Evolutionary conservation across 306 rosid genomes (phyloP).

Genomic region (Quercus parvula): DNA sequence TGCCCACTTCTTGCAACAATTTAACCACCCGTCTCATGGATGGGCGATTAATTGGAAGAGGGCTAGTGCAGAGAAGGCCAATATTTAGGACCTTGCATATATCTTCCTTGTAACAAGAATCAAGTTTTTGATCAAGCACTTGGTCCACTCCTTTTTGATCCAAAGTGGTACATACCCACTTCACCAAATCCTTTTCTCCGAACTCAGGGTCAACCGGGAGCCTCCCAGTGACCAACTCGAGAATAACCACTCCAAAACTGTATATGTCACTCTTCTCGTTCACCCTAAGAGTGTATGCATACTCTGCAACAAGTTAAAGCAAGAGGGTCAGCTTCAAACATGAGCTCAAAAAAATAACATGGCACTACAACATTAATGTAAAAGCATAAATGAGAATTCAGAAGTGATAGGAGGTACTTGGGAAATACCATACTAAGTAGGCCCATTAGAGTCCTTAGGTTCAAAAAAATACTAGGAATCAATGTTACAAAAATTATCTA

Average conservation of each 20-base stretch:
- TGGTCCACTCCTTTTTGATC: conserved; percentile 78
- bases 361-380: not conserved
- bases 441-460: not conserved
- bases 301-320: conserved; percentile 51
- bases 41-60: conserved; percentile 77
- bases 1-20: conserved; percentile 58
- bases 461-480: not conserved
- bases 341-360: not conserved
- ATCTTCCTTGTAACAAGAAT: conserved; percentile 68
- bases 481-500: too few relatives aligned
- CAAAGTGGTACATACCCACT: conserved; percentile 78
- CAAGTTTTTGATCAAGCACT: conserved; percentile 66
- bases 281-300: conserved; percentile 87
- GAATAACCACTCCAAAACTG: conserved; percentile 89
- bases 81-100: conserved; percentile 78
- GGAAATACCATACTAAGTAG: not conserved
- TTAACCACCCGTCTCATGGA: conserved; percentile 69
- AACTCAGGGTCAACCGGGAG: conserved; percentile 76
- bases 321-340: conserved; percentile 2
- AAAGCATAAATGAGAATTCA: not conserved
- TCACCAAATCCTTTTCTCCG: conserved; percentile 89
- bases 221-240: conserved; percentile 74
- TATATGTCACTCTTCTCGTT: conserved; percentile 94
- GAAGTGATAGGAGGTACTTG: not conserved
- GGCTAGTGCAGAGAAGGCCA: conserved; percentile 87